phyloP scores from a whole-genome alignment of 2,329 filamentous ascomycete species.

The Talaromyces sp. region DNA sequence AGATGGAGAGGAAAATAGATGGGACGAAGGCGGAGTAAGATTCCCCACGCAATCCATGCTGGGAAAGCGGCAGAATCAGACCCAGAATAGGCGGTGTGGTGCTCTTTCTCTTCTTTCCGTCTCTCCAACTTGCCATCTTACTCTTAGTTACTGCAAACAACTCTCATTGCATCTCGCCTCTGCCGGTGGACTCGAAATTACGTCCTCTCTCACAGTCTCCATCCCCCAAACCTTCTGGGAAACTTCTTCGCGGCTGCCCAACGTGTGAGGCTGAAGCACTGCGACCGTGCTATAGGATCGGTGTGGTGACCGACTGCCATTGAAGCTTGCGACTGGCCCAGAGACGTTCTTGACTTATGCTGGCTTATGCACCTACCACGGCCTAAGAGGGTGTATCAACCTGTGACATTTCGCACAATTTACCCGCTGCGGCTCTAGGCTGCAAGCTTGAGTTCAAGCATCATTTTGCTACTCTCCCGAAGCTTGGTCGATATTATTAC shows the following conservation, averaged over 20 bases:
- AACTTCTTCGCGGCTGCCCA: slow-evolving; percentile 32
- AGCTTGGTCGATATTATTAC: not conserved
- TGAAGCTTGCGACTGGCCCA: slow-evolving; percentile 19
- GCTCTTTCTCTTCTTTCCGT: not conserved
- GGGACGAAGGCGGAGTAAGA: not conserved
- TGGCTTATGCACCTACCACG: slow-evolving; percentile 23
- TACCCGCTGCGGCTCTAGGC: slow-evolving; percentile 19
- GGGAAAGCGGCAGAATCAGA: not conserved
- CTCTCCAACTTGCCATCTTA: not conserved
- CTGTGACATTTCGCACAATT: slow-evolving; percentile 23
- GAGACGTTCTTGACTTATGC: slow-evolving; percentile 15
- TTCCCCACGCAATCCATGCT: not conserved
- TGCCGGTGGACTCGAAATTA: not conserved
- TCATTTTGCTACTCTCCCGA: not conserved
- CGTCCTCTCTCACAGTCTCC: not conserved
- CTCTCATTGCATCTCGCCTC: not conserved
- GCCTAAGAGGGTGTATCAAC: slow-evolving; percentile 21
- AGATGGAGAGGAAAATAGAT: not conserved
- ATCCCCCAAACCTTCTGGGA: not conserved
- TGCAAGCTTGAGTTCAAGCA: slow-evolving; percentile 16
- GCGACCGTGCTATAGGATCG: slow-evolving; percentile 26
- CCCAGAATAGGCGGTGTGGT: not conserved
- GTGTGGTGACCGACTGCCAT: slow-evolving; percentile 13
- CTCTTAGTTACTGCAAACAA: not conserved
- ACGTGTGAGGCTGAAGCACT: slow-evolving; percentile 40